phyloP scores from a whole-genome alignment of 371 early-diverging fungal species.

The Cladochytrium tenue region DNA sequence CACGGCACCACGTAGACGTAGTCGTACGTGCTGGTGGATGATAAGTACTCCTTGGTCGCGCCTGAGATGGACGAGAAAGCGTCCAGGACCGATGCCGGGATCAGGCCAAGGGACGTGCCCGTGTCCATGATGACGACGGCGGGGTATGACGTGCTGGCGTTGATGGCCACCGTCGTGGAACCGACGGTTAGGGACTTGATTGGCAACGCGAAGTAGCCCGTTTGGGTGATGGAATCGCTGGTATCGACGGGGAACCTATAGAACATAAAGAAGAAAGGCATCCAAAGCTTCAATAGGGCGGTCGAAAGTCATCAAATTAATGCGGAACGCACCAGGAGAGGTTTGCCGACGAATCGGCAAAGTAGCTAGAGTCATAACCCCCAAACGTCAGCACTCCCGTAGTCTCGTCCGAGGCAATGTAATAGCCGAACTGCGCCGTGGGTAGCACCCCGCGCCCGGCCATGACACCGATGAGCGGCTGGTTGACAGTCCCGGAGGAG shows the following conservation, averaged over 20 bases:
- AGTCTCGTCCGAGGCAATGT: slow-evolving; percentile 9
- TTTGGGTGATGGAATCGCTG: background rate
- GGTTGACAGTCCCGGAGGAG: background rate
- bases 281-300: background rate
- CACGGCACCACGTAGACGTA: slow-evolving; percentile 13
- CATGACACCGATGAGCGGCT: background rate
- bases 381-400: slow-evolving; percentile 16
- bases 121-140: background rate
- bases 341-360: background rate
- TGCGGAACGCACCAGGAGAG: background rate
- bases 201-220: slow-evolving; percentile 6
- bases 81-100: background rate
- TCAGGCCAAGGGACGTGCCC: slow-evolving; percentile 6
- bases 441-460: slow-evolving; percentile 10
- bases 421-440: slow-evolving; percentile 15
- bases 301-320: background rate
- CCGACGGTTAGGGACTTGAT: background rate
- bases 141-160: background rate
- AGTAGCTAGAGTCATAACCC: slow-evolving; percentile 8
- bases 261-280: background rate
- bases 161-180: background rate
- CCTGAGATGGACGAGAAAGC: background rate
- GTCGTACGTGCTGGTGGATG: background rate
- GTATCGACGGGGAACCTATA: slow-evolving; percentile 12
- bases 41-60: background rate